phyloP scores from a whole-genome alignment of 768 basidiomycete genomes.

The Phanerochaete sordida region DNA sequence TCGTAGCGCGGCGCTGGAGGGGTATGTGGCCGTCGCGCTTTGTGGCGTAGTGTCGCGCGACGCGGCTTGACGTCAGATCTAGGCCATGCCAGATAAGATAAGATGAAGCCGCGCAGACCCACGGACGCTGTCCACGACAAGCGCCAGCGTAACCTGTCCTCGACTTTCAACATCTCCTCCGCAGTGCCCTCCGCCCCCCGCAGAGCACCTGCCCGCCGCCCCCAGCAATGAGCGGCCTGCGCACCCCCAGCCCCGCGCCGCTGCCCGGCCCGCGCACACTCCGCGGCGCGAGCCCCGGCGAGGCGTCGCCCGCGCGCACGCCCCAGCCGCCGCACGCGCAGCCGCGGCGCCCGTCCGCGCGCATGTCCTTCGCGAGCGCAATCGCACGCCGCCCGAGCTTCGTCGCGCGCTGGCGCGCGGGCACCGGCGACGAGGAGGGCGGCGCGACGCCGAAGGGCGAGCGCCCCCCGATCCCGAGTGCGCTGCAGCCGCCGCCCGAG shows the following conservation, averaged over 20 bases:
- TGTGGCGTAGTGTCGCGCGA: no score
- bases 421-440: constrained; percentile 20
- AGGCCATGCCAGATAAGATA: background rate
- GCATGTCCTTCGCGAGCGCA: constrained; percentile 23
- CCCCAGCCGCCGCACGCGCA: background rate
- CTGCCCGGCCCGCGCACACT: background rate
- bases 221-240: background rate
- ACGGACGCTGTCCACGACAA: background rate
- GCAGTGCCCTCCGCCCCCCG: background rate
- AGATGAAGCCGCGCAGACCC: background rate
- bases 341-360: constrained; percentile 12
- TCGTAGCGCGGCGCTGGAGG: no score
- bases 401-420: constrained; percentile 17
- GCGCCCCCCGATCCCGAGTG: constrained; percentile 72
- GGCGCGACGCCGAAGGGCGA: constrained; percentile 31
- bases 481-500: constrained; percentile 59
- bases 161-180: background rate
- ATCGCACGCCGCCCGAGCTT: constrained; percentile 20
- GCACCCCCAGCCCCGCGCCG: background rate
- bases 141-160: background rate
- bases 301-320: background rate
- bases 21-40: no score
- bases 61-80: no score
- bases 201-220: background rate
- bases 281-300: background rate